A percentile compares a stretch with the other conserved stretches of the same genome.
Conservation (phyloP, 2,329 filamentous ascomycete genomes). For the Xenoacremonium recifei region DNA sequence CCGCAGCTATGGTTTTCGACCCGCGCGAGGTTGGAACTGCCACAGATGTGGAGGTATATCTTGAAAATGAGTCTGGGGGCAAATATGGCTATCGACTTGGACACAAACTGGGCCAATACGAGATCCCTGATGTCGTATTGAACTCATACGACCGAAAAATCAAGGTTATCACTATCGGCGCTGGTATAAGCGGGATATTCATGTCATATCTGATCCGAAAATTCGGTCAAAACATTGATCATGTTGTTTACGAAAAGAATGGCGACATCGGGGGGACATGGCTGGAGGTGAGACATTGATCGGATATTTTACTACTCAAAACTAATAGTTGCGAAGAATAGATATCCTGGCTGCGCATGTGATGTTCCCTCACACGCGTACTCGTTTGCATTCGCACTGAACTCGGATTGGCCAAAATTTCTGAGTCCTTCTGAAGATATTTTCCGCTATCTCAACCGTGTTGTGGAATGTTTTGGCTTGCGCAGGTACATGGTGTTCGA, state of each 20-base stretch:
- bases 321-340: no score
- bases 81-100: no score
- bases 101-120: conserved; percentile 1
- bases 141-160: conserved; percentile 1
- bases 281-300: conserved; percentile 1
- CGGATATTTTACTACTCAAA: neutral
- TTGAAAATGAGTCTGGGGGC: no score
- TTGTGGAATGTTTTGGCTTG: conserved; percentile 1
- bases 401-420: conserved; percentile 5
- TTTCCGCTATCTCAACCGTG: conserved; percentile 4
- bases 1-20: no score
- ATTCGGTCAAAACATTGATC: conserved; percentile 3
- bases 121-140: conserved; percentile 3
- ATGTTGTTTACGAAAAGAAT: conserved; percentile 6
- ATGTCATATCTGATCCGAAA: conserved; percentile 4
- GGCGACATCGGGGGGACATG: conserved; percentile 7
- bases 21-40: no score
- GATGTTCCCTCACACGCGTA: conserved; percentile 6
- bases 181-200: conserved; percentile 3
- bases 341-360: conserved; percentile 7
- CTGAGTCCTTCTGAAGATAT: conserved; percentile 6
- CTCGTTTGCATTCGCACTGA: conserved; percentile 3
- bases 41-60: no score
- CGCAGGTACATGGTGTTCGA: conserved; percentile 7
- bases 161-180: conserved; percentile 6